Evolutionary conservation across 352 stramenopile species (phyloP).

Genomic region (Hyaloperonospora brassicae): DNA sequence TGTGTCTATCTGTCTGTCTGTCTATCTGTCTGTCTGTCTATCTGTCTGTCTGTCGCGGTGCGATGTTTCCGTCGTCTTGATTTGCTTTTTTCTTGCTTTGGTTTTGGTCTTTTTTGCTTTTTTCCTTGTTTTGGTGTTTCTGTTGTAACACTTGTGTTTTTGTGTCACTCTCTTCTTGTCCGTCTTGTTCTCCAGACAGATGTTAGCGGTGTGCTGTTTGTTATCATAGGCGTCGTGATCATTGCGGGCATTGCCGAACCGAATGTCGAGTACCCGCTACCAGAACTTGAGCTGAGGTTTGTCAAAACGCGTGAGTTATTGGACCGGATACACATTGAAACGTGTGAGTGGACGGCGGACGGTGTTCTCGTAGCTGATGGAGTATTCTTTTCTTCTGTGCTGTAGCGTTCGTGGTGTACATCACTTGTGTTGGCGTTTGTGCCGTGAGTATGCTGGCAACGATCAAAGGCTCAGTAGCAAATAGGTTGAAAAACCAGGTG

Average conservation of each 20-base stretch:
- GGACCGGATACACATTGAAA: neutral
- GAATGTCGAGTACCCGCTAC: conserved; percentile 80
- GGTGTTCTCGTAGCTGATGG: neutral
- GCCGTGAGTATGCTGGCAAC: conserved; percentile 79
- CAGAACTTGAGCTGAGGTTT: conserved; percentile 79
- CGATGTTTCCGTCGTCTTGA: neutral
- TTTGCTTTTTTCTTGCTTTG: neutral
- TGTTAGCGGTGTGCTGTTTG: conserved; percentile 72
- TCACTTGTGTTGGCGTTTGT: conserved; percentile 61
- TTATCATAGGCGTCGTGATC: conserved; percentile 82
- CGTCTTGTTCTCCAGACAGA: conserved; percentile 44
- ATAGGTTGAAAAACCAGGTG: conserved; percentile 80
- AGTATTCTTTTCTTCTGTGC: neutral
- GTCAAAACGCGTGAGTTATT: conserved; percentile 43
- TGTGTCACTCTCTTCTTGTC: conserved; percentile 2
- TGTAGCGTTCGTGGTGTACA: conserved; percentile 71
- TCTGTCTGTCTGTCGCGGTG: neutral
- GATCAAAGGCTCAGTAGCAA: conserved; percentile 82
- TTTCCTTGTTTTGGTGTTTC: neutral
- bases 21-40: neutral
- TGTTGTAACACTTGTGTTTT: conserved; percentile 1
- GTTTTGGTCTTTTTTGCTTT: neutral
- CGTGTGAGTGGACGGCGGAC: neutral
- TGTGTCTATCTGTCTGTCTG: neutral
- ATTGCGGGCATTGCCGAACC: conserved; percentile 81